Base-by-base conservation (phyloP, 1,284 basidiomycete genomes). In the Cutaneotrichosporon sp. region DNA sequence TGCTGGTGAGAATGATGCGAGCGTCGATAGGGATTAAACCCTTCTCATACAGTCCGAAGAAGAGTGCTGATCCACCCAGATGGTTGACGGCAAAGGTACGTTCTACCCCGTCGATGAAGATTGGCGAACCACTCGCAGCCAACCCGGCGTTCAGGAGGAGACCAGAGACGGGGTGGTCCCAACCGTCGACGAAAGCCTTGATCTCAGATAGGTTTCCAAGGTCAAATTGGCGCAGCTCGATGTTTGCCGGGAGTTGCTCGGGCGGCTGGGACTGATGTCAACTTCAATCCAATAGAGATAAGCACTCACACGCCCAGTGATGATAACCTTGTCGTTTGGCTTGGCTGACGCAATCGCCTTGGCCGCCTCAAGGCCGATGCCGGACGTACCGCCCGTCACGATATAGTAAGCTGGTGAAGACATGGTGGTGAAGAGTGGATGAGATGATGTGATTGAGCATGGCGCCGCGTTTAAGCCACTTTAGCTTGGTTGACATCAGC, bases 21-120 rank as follows among this genome's bases (percentile, higher is more conserved):
- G 66, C 68, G n/a, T 50, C 42, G 1, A 46, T 11, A 9, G 56
- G 18, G 34, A 58, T 56, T 36, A 73, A 63, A 34, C 68, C 63
- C 51, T 53, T 53, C 3, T 30, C 31, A 14, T 53, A n/a, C 13
- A 53, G 51, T 5, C 21, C 51, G 61, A 68, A 69, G 60, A 73
- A 68, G 32, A 73, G 65, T 13, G 68, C 61, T 4, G 69, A 64
- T 26, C 72, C 67, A 18, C 69, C 68, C 21, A 69, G 52, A 52
- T 71, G 69, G 60, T 70, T 69, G n/a, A 65, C 56, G 2, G 70
- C 70, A 58, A 73, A 69, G 34, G 64, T 67, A 31, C 47, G 26
- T 40, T 72, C 69, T 31, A 66, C 26, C 26, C 61, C 65, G 56
- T 57, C 58, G n/a, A 50, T 31, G 21, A 30, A 32, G 13, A 3